Base-by-base conservation (phyloP, 768 basidiomycete genomes). In the Tephrocybe sp. region DNA sequence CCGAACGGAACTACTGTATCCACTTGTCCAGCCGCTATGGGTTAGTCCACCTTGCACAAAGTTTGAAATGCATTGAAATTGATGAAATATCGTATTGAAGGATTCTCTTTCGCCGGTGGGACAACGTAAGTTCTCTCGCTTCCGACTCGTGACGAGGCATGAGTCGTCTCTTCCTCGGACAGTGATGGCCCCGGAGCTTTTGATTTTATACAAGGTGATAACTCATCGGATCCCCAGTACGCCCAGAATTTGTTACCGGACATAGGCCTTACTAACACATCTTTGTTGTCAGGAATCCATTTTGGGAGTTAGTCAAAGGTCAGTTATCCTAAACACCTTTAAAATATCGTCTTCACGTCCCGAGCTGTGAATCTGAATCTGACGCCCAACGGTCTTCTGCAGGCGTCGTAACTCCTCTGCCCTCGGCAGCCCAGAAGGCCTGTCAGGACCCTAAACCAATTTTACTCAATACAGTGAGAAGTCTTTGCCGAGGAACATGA, bases 371-470 rank as follows among this genome's bases (percentile, higher is more conserved):
- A 31, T 12, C 42, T 19, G 12, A 24, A 40, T 34, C 42, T 25
- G 46, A 49, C 24, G 30, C 30, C 25, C 37, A n/a, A 12, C 49
- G 29, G n/a, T 40, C 27, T 39, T 44, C 43, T 52, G 30, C 50
- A 82, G 80, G 78, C 61, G 77, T 74, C 6, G 61, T 90, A 46
- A 90, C 86, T 3, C 85, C 88, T 36, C n/a, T 61, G 4, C 86
- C 88, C 0, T 73, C 76, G 25, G 66, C 74, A 40, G 75, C 76
- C 27, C 86, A 91, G 58, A 66, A 76, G 42, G 80, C 78, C 13
- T 91, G 89, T 64, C 89, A 91, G 22, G 64, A 68, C 55, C 87
- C 89, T 18, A 91, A 90, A 64, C 88, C 88, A 6, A 86, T 91
- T 57, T 65, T 91, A 18, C 72, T 91, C 23, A 85, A 91, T 62